These are phyloP conservation scores for Noccaea bulbosa DNA, from an alignment of 345 rosid species.

Conservation along the genomic window DNA sequence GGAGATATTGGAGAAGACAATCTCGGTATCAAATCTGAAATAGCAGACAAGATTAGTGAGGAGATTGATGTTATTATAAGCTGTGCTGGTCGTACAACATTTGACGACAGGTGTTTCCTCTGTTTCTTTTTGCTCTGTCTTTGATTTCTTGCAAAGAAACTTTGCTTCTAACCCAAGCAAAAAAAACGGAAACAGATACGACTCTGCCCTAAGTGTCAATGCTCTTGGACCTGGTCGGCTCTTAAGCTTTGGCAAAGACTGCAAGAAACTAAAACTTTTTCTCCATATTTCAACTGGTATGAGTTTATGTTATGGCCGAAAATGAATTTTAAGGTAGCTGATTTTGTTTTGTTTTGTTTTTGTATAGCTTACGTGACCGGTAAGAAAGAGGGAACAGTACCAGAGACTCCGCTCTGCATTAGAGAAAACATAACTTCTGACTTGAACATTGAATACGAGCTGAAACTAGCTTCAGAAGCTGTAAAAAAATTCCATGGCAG, in stretches of 20 bases:
- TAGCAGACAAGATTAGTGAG: conserved; percentile 41
- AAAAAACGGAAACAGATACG: conserved; percentile 47
- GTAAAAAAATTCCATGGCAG: conserved; percentile 21
- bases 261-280: conserved; percentile 46
- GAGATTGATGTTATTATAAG: conserved; percentile 67
- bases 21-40: conserved; percentile 29
- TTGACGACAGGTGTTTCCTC: conserved; percentile 43
- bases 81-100: conserved; percentile 69
- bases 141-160: not conserved
- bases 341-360: no score
- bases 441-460: conserved; percentile 49
- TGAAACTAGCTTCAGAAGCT: conserved; percentile 44
- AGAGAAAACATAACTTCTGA: conserved; percentile 24
- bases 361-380: conserved; percentile 66
- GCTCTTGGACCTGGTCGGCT: conserved; percentile 56
- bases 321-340: no score
- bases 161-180: conserved; percentile 8
- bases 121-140: not conserved
- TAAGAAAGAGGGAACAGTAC: conserved; percentile 52
- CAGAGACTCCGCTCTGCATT: conserved; percentile 40
- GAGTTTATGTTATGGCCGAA: no score
- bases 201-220: conserved; percentile 57
- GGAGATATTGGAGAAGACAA: conserved; percentile 39
- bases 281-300: conserved; percentile 75
- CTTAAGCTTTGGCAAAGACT: conserved; percentile 50